Percentiles rank a stretch among this genome's conserved stretches.
Evolutionary conservation across 768 basidiomycete species (phyloP).

Genomic region (Suillus lakei): DNA sequence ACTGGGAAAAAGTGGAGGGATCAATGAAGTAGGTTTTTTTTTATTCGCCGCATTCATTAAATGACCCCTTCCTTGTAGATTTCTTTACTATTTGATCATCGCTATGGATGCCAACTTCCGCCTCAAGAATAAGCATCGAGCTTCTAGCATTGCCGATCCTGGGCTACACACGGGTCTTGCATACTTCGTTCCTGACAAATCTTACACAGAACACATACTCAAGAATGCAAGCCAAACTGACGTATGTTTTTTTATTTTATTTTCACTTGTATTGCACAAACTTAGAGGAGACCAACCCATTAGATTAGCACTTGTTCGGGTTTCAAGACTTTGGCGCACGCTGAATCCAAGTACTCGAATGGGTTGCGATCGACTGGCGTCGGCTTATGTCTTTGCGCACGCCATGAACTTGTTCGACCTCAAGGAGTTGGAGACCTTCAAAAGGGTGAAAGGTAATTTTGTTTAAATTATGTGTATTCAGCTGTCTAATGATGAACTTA

Average conservation of each 20-base stretch:
- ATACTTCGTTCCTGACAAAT: slow-evolving; percentile 32
- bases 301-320: slow-evolving; percentile 34
- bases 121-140: slow-evolving; percentile 30
- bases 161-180: slow-evolving; percentile 24
- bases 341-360: slow-evolving; percentile 21
- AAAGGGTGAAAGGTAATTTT: slow-evolving; percentile 21
- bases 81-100: slow-evolving; percentile 30
- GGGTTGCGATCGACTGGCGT: slow-evolving; percentile 34
- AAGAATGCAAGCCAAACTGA: slow-evolving; percentile 24
- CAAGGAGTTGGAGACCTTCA: slow-evolving; percentile 28
- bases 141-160: slow-evolving; percentile 18
- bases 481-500: not conserved
- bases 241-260: slow-evolving; percentile 10
- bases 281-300: not conserved
- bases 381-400: slow-evolving; percentile 32
- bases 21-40: slow-evolving; percentile 24
- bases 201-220: slow-evolving; percentile 30
- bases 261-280: not conserved
- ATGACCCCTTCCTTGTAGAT: slow-evolving; percentile 17
- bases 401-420: slow-evolving; percentile 36
- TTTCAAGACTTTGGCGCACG: slow-evolving; percentile 32
- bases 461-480: not conserved
- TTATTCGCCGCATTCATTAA: not conserved
- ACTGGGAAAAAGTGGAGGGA: slow-evolving; percentile 6
- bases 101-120: slow-evolving; percentile 33